Evolutionary conservation across 2,329 filamentous ascomycete species (phyloP), one percentile per base, ranked within the genome.

Genomic region (Hypoxylon sp.): DNA sequence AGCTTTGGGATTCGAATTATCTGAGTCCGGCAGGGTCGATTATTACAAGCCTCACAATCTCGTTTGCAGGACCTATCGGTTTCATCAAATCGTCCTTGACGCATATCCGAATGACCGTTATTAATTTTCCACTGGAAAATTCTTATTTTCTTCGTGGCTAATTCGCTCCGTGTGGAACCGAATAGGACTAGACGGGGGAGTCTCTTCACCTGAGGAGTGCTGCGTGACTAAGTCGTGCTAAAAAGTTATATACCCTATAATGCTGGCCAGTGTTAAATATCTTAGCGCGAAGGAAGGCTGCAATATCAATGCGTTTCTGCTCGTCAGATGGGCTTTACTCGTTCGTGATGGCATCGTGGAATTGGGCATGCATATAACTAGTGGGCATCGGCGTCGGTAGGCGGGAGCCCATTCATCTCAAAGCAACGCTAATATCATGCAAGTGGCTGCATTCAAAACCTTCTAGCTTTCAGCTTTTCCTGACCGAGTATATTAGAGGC

Each of bases 381-480:
- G 50, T 34, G 30, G 25, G 17, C 50, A 28, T 21, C 41, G 38
- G 50, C 53, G 36, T 49, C 38, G 25, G 52, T 48, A 25, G 17
- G 58, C 23, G 34, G 32, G 46, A 41, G 23, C 56, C 48, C 61
- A 50, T 49, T 51, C 50, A 55, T 60, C 60, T 36, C 36, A 48
- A 61, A 49, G 13, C 34, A 56, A 57, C 60, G 36, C 60, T 67
- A 64, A 64, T 53, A 56, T n/a, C 34, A 34, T 50, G 21, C 48
- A 65, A 70, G 68, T 19, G 53, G 51, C 48, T 46, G 36, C 14
- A 23, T 50, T 46, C 53, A 38, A 63, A 11, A 17, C 43, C 56
- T 32, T 36, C 32, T 63, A 56, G 45, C 38, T 5, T 61, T 64
- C 62, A 65, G 50, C 55, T 63, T 66, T 56, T 48, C 59, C 56